phyloP scores from a whole-genome alignment of 2,329 filamentous ascomycete species.

The Cladosporium sphaerospermum region DNA sequence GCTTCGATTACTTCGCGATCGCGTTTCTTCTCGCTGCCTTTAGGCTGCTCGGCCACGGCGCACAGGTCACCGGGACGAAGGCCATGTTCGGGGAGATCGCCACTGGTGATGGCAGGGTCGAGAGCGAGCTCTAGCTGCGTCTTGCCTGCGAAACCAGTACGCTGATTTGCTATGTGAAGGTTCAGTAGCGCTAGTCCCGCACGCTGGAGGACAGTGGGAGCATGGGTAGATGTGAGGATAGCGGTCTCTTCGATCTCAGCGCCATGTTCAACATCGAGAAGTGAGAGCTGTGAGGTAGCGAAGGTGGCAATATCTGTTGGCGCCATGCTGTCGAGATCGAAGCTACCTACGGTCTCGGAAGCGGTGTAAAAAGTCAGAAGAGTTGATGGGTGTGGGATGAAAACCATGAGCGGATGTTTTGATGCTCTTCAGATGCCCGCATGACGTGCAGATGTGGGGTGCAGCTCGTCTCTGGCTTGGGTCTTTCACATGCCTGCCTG shows the following conservation, averaged over 20 bases:
- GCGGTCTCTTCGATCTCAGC: constrained; percentile 67
- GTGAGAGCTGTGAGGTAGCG: constrained; percentile 61
- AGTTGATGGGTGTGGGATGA: background rate
- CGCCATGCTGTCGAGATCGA: constrained; percentile 2
- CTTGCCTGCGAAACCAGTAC: constrained; percentile 87
- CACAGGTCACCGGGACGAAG: constrained; percentile 73
- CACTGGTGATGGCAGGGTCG: constrained; percentile 60
- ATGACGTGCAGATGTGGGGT: background rate
- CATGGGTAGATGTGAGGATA: constrained; percentile 59
- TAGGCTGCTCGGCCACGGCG: constrained; percentile 66
- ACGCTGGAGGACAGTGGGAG: constrained; percentile 63
- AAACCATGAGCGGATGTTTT: background rate
- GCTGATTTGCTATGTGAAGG: constrained; percentile 65
- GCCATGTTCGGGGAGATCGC: constrained; percentile 63
- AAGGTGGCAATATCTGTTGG: constrained; percentile 58
- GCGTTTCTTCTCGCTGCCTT: constrained; percentile 62
- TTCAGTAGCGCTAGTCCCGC: constrained; percentile 76
- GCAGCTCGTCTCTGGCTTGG: background rate
- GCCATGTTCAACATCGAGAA: constrained; percentile 65
- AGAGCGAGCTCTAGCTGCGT: constrained; percentile 74
- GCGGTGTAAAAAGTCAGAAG: background rate
- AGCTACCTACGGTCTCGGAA: background rate
- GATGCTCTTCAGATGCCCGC: background rate
- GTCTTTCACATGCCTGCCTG: constrained; percentile 5
- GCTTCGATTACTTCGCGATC: constrained; percentile 66